Percentiles rank a stretch among this genome's conserved stretches.
Conservation (phyloP, 371 early-diverging fungal genomes). For the Umbelopsis sp. region DNA sequence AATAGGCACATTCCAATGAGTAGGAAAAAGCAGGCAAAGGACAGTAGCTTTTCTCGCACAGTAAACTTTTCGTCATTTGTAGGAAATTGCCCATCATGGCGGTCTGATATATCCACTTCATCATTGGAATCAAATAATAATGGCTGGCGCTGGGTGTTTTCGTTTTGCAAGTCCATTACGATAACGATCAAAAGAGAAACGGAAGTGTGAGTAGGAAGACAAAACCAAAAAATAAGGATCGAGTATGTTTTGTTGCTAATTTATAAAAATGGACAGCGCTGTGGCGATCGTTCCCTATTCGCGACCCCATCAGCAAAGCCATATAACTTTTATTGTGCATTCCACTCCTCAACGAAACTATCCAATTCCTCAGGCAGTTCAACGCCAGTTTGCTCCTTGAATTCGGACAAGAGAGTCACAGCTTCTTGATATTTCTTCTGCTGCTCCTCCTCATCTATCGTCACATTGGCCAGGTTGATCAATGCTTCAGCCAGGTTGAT, state of each 20-base stretch:
- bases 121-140: constrained; percentile 21
- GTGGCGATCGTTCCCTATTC: constrained; percentile 19
- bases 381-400: constrained; percentile 37
- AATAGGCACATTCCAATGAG: constrained; percentile 41
- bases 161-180: background rate
- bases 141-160: background rate
- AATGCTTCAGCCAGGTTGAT: constrained; percentile 47
- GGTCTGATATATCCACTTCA: constrained; percentile 39
- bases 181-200: background rate
- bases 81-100: background rate
- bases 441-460: constrained; percentile 43
- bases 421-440: constrained; percentile 37
- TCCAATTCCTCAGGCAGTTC: constrained; percentile 48
- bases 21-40: constrained; percentile 32
- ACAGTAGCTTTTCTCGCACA: constrained; percentile 39
- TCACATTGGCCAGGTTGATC: constrained; percentile 46
- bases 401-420: constrained; percentile 34
- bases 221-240: constrained; percentile 12
- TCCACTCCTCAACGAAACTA: constrained; percentile 46
- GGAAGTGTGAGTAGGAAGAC: background rate
- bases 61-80: constrained; percentile 38
- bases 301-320: background rate
- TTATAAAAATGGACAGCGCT: background rate
- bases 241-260: background rate
- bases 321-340: constrained; percentile 22